phyloP scores from a whole-genome alignment of 495 filamentous ascomycete species.

The Melanomma pulvis-pyrius region DNA sequence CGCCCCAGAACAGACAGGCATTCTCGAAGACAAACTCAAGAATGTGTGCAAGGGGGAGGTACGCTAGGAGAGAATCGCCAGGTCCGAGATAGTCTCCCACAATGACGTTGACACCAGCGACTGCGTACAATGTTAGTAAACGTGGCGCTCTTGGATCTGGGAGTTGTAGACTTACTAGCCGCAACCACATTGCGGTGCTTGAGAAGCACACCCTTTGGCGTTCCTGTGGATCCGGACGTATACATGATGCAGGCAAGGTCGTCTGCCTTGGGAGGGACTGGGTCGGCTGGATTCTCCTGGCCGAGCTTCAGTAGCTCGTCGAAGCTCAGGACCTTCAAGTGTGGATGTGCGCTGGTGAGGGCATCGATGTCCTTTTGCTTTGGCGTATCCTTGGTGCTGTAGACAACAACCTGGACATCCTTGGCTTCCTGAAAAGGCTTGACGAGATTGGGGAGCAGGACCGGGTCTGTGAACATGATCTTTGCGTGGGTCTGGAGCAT shows the following conservation, averaged over 20 bases:
- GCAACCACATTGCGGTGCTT: constrained; percentile 89
- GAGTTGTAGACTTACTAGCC: constrained; percentile 63
- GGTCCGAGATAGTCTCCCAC: constrained; percentile 83
- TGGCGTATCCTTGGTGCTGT: constrained; percentile 77
- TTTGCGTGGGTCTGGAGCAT: constrained; percentile 83
- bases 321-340: constrained; percentile 77
- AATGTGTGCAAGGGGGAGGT: constrained; percentile 92
- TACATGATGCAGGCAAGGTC: constrained; percentile 99
- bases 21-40: constrained; percentile 98
- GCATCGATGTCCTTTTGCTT: constrained; percentile 80
- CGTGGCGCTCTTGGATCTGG: background rate
- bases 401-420: constrained; percentile 81
- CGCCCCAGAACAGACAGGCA: constrained; percentile 87
- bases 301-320: constrained; percentile 84
- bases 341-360: constrained; percentile 69
- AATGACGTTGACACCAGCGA: constrained; percentile 84
- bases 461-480: constrained; percentile 87
- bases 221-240: constrained; percentile 95
- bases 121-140: constrained; percentile 48
- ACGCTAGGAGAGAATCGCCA: constrained; percentile 85
- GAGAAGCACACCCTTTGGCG: constrained; percentile 92
- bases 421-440: constrained; percentile 82
- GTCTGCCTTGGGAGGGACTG: constrained; percentile 76
- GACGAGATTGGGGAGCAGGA: constrained; percentile 76
- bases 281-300: constrained; percentile 78